Conservation (phyloP, 2,329 filamentous ascomycete genomes). For the Zarea fungicola region DNA sequence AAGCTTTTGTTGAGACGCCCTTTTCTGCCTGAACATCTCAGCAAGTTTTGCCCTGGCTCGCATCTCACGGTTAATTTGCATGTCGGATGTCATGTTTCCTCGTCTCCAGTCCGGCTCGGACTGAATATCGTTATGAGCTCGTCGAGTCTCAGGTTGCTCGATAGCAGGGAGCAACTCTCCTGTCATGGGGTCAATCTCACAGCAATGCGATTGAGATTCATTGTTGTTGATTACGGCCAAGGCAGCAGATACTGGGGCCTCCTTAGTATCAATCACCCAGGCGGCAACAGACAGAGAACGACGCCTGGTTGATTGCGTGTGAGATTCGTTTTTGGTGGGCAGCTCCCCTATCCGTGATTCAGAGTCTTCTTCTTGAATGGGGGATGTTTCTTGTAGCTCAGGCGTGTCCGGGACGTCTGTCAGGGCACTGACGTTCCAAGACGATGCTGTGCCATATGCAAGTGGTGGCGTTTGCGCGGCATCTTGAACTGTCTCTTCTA, state of each 20-base stretch:
- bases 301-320: background rate
- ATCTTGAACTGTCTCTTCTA: background rate
- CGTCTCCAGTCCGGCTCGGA: conserved; percentile 23
- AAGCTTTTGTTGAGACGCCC: too few species aligned
- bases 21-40: conserved; percentile 1
- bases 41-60: conserved; percentile 18
- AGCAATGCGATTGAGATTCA: background rate
- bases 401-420: background rate
- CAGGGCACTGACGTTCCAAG: conserved; percentile 1
- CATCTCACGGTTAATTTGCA: conserved; percentile 23
- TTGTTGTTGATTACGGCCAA: background rate
- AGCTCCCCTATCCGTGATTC: background rate
- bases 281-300: background rate
- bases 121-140: background rate
- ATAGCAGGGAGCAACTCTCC: conserved; percentile 1
- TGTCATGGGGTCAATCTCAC: conserved; percentile 4
- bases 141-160: background rate
- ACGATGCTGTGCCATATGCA: background rate
- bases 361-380: background rate
- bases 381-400: background rate
- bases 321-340: background rate
- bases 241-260: background rate
- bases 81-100: conserved; percentile 23
- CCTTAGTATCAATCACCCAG: background rate
- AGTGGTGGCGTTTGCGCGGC: background rate